Evolutionary conservation across 179 eudicot species (phyloP).

Genomic region (Beta lomatogona): DNA sequence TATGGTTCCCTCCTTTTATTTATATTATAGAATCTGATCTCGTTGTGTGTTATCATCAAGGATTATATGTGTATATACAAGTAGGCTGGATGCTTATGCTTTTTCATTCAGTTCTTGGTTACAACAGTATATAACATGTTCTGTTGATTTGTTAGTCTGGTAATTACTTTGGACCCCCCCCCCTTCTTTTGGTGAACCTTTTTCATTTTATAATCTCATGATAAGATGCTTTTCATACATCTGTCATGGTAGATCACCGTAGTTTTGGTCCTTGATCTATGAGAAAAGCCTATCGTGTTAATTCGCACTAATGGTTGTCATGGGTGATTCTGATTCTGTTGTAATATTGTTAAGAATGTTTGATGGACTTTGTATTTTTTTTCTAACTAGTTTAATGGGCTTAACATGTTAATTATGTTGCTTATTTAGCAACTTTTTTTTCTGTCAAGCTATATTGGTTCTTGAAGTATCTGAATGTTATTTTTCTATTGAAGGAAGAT

Average conservation of each 20-base stretch:
- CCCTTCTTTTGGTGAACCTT: neutral
- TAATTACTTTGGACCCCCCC: neutral
- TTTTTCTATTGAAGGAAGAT: neutral
- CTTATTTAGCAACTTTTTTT: no score
- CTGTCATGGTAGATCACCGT: neutral
- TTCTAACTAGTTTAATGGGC: no score
- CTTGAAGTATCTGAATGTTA: neutral
- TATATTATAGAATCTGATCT: neutral
- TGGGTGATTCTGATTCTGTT: no score
- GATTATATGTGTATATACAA: neutral
- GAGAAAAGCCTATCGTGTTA: neutral
- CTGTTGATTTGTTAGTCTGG: neutral
- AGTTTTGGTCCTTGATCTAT: neutral
- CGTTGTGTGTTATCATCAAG: neutral
- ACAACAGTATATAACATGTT: neutral
- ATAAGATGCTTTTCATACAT: neutral
- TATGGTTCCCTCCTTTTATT: no score
- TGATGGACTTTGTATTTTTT: no score
- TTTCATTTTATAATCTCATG: neutral
- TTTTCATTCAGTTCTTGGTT: neutral
- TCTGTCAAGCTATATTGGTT: no score
- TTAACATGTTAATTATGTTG: no score
- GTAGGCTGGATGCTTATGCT: neutral
- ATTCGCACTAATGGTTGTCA: neutral
- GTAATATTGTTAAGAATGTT: no score